Base-by-base conservation (phyloP, 2,329 filamentous ascomycete genomes). In the Verticillium klebahnii region DNA sequence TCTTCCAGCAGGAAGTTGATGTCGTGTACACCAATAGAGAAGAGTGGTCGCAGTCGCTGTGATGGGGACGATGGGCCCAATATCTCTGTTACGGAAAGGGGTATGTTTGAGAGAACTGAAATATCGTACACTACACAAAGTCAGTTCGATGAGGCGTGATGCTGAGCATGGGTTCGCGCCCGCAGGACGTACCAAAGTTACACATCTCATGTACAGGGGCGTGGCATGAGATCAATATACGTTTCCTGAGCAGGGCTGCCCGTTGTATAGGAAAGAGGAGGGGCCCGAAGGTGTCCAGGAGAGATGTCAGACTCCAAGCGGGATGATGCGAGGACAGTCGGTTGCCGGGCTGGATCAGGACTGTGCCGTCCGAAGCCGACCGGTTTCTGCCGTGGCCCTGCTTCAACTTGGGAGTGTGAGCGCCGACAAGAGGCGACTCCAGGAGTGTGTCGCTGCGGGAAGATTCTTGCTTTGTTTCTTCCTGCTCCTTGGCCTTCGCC, bases 1-100 rank as follows among this genome's bases (percentile, higher is more conserved):
- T 90, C 83, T 61, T 86, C 80, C 67, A 88, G 82, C 5, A 98
- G 82, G 61, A 89, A 87, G 5, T 91, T 86, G 58, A 99, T 97
- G 71, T 99, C 95, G 73, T 97, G 91, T 17, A 99, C 89, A 58
- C 95, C 95, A 63, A 99, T 85, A 59, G 89, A 93, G 78, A 98
- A 99, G n/a, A 99, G 83, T 0, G 94, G 90, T 29, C 88, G 85
- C 34, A 95, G 82, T 62, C 92, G 83, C 63, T 90, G 82, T 1
- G 85, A 82, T 31, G 87, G 81, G 3, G 85, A 82, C 31, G 82
- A 81, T 0, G 84, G 73, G 23, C 89, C 85, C n/a, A 97, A 80
- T 15, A 89, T 77, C 59, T 93, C 87, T 62, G 84, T 81, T 54
- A 93, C 84, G 34, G 89, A 87, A 40, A 89, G 82, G 32, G 95